Percentiles rank a stretch among this genome's conserved stretches.
phyloP scores from a whole-genome alignment of 371 early-diverging fungal genomes.

The Chytridiales sp. region DNA sequence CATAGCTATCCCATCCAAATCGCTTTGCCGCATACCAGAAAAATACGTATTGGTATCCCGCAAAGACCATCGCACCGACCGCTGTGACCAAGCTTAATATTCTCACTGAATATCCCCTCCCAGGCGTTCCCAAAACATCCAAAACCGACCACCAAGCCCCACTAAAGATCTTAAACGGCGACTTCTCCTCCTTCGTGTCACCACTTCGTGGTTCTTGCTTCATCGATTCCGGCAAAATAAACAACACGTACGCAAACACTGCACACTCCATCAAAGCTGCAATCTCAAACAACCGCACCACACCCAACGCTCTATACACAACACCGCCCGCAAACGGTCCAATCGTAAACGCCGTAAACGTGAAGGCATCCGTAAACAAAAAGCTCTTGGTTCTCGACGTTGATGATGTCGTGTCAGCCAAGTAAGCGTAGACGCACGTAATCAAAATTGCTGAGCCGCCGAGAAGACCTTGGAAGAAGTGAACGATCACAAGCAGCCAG shows the following conservation, averaged over 20 bases:
- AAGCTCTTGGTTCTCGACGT: conserved; percentile 23
- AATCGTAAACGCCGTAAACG: conserved; percentile 25
- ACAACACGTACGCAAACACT: conserved; percentile 20
- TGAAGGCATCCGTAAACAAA: conserved; percentile 28
- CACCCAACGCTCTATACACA: conserved; percentile 17
- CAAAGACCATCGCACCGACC: conserved; percentile 15
- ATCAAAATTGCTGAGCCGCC: conserved; percentile 20
- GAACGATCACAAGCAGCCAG: conserved; percentile 28
- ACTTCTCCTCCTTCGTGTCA: background rate
- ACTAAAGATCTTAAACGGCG: background rate
- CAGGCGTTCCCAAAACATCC: conserved; percentile 14
- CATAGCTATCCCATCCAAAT: conserved; percentile 41
- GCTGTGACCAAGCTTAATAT: conserved; percentile 24
- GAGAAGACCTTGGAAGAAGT: conserved; percentile 29
- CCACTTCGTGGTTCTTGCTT: background rate
- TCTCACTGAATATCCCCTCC: conserved; percentile 15
- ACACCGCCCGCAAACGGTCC: conserved; percentile 38
- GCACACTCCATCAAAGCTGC: conserved; percentile 8
- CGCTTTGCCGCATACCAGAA: conserved; percentile 27
- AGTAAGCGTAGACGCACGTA: conserved; percentile 23
- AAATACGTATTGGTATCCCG: conserved; percentile 25
- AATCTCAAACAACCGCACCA: conserved; percentile 14
- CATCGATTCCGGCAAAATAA: conserved; percentile 23
- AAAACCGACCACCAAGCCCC: conserved; percentile 10
- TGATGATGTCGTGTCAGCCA: conserved; percentile 27